Evolutionary conservation across 2,329 filamentous ascomycete species (phyloP).

Genomic region (Pseudocercospora macadamiae): DNA sequence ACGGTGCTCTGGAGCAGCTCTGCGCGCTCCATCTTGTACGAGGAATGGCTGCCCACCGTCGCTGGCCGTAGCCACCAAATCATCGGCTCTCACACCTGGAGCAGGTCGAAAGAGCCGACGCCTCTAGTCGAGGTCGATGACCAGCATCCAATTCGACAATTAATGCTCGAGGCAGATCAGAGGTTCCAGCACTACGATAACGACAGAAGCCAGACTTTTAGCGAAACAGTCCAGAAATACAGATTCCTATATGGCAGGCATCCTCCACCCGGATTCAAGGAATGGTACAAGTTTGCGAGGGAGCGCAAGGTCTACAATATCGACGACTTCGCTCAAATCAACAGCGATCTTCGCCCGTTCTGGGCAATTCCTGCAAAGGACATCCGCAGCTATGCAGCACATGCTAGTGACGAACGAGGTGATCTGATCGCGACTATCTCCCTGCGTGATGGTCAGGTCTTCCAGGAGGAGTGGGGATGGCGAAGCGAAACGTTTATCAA

Average conservation of each 20-base stretch:
- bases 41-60: constrained; percentile 19
- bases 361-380: constrained; percentile 45
- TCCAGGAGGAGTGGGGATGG: constrained; percentile 40
- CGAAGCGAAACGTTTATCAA: constrained; percentile 53
- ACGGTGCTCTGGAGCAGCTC: constrained; percentile 4
- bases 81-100: constrained; percentile 18
- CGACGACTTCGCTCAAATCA: constrained; percentile 58
- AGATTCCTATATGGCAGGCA: constrained; percentile 54
- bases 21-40: constrained; percentile 7
- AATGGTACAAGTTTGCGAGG: constrained; percentile 51
- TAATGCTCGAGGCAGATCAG: constrained; percentile 42
- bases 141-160: constrained; percentile 25
- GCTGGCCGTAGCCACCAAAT: constrained; percentile 9
- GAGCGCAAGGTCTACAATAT: constrained; percentile 59
- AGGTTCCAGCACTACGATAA: constrained; percentile 31
- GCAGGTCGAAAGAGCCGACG: constrained; percentile 14
- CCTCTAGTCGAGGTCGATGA: constrained; percentile 12
- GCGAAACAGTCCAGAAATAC: constrained; percentile 59
- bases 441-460: constrained; percentile 22
- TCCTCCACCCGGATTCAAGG: constrained; percentile 12
- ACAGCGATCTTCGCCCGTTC: constrained; percentile 50
- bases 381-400: constrained; percentile 46
- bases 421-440: constrained; percentile 55
- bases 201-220: constrained; percentile 52
- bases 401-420: constrained; percentile 58